Evolutionary conservation across 2,329 filamentous ascomycete genomes (phyloP).

Genomic region (Orbilia brochopaga): DNA sequence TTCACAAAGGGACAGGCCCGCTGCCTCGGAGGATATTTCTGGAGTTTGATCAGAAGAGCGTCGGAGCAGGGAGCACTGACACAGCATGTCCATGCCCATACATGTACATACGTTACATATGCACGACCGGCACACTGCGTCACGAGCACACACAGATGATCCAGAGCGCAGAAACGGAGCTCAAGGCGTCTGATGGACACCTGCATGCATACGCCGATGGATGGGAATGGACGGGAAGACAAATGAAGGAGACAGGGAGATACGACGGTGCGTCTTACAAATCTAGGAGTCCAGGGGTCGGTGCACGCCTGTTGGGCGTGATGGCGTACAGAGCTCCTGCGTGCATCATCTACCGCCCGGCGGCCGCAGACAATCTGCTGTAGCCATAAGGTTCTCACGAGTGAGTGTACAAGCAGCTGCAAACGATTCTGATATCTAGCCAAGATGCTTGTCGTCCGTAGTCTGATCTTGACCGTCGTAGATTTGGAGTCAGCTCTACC

Average conservation of each 20-base stretch:
- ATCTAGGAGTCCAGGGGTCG: slow-evolving; percentile 36
- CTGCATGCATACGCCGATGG: slow-evolving; percentile 28
- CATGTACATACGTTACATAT: slow-evolving; percentile 9
- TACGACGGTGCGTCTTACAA: slow-evolving; percentile 27
- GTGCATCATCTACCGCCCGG: background rate
- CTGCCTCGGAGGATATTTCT: slow-evolving; percentile 4
- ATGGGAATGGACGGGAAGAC: background rate
- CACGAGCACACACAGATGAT: slow-evolving; percentile 20
- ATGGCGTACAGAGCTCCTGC: background rate
- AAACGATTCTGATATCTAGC: too few relatives aligned
- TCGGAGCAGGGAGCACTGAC: slow-evolving; percentile 4
- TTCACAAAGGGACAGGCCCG: background rate
- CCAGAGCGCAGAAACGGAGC: slow-evolving; percentile 7
- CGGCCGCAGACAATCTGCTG: too few relatives aligned
- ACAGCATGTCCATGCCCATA: slow-evolving; percentile 10
- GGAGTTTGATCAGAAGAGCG: slow-evolving; percentile 1
- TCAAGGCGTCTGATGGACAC: slow-evolving; percentile 18
- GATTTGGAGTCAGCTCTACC: too few relatives aligned
- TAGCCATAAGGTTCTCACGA: too few relatives aligned
- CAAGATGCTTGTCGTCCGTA: too few relatives aligned
- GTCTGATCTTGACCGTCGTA: too few relatives aligned
- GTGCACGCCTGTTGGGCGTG: slow-evolving; percentile 3
- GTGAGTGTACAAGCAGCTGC: too few relatives aligned
- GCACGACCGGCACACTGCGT: slow-evolving; percentile 26
- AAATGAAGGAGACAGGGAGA: slow-evolving; percentile 1